These are phyloP conservation scores for Amanita inopinata DNA, from an alignment of 768 basidiomycete species.

Conservation along the genomic window DNA sequence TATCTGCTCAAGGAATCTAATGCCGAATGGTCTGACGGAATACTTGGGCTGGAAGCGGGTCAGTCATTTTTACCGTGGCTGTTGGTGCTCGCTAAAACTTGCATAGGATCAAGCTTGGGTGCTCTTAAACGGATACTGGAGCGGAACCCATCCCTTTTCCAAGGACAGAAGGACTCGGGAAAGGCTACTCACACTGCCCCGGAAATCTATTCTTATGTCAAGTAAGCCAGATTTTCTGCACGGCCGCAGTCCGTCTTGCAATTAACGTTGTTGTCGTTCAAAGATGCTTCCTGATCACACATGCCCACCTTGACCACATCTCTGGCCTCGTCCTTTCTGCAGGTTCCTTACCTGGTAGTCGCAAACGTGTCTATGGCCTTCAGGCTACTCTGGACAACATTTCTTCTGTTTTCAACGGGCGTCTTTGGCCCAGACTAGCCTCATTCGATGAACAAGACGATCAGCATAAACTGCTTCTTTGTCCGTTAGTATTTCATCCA, in stretches of 20 bases:
- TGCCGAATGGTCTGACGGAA: constrained; percentile 69
- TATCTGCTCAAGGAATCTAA: constrained; percentile 75
- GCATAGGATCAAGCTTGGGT: constrained; percentile 76
- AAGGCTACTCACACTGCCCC: constrained; percentile 26
- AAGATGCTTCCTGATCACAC: constrained; percentile 80
- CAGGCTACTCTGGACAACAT: constrained; percentile 57
- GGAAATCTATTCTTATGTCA: constrained; percentile 46
- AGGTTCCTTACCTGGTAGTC: constrained; percentile 55
- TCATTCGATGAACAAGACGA: constrained; percentile 61
- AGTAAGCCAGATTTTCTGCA: constrained; percentile 22
- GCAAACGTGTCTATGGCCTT: constrained; percentile 56
- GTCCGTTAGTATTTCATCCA: constrained; percentile 35
- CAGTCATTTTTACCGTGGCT: constrained; percentile 15
- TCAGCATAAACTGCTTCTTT: constrained; percentile 50
- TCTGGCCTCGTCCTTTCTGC: constrained; percentile 76
- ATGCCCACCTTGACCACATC: constrained; percentile 89
- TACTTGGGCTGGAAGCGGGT: constrained; percentile 86
- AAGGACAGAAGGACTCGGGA: constrained; percentile 12
- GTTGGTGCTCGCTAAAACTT: neutral
- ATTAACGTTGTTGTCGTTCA: constrained; percentile 4
- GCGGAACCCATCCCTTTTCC: constrained; percentile 47
- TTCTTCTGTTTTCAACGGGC: constrained; percentile 63
- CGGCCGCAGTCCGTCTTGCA: too few species aligned
- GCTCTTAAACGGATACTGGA: constrained; percentile 56
- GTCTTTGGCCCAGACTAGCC: constrained; percentile 81